These are phyloP conservation scores for Neopestalotiopsis sp. DNA, from an alignment of 2,329 filamentous ascomycete species.

Conservation along the genomic window DNA sequence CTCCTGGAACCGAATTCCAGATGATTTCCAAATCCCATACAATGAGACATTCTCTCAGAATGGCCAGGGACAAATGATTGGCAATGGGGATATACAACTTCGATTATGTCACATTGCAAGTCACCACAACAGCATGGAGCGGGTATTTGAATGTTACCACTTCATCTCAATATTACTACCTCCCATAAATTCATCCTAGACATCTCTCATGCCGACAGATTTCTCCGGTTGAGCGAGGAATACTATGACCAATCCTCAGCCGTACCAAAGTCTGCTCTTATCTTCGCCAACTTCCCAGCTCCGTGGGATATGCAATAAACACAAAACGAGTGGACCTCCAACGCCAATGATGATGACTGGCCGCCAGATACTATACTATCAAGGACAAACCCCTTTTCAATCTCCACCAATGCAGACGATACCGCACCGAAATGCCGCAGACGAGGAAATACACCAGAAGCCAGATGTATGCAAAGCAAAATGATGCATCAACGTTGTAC, in stretches of 20 bases:
- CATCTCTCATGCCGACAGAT: not conserved
- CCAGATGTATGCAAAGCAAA: constrained; percentile 12
- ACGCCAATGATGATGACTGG: constrained; percentile 11
- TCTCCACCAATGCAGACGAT: constrained; percentile 1
- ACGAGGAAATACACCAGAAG: not conserved
- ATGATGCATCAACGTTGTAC: constrained; percentile 33
- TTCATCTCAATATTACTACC: not conserved
- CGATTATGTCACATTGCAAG: not conserved
- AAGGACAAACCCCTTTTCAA: not conserved
- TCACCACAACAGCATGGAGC: not conserved
- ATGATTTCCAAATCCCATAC: too few species aligned
- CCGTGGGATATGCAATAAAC: not conserved
- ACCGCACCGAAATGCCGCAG: not conserved
- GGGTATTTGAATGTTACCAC: not conserved
- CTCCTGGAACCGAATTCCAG: too few species aligned
- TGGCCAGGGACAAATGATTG: too few species aligned
- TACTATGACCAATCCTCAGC: not conserved
- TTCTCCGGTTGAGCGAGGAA: not conserved
- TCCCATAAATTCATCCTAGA: not conserved
- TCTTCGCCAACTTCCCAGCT: not conserved
- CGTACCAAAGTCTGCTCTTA: not conserved
- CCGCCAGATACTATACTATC: constrained; percentile 5
- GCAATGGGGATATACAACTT: not conserved
- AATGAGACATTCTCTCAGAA: too few species aligned
- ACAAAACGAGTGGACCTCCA: constrained; percentile 13